Evolutionary conservation across 1,139 yeast species (phyloP), one percentile per base, ranked within the genome.

Genomic region (Candida sanyaensis): DNA sequence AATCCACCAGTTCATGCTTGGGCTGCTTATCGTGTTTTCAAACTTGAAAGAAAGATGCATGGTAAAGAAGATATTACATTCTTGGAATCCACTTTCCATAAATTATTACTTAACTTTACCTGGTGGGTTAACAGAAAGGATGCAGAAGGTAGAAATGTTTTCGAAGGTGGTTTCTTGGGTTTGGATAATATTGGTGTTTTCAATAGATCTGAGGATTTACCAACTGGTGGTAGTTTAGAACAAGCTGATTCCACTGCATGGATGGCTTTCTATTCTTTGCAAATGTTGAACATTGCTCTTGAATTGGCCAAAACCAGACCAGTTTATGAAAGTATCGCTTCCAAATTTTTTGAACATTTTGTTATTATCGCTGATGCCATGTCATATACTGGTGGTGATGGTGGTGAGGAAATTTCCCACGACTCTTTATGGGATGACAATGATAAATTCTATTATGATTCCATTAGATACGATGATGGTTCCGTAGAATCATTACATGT

Each of bases 41-140:
- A 92, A 68, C 81, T 91, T 57, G 97, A 92, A 69, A 78, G 96
- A 57, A 90, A 89, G 62, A 78, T 90, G 83, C 88, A 88, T 64
- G 93, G 95, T 11, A 72, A 77, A 28, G 91, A 86, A 58, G 98
- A 92, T 67, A 69, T 88, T 50, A 89, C 86, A 50, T 92, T 92
- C 64, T 78, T 92, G 67, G 98, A 92, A 66, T 77, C 93, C 30
- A 96, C 90, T 21, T 92, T 92, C 78, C 98, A 92, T 66, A 92
- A 92, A 65, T 78, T 92, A 58, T 71, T 92, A 64, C 75, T 92
- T 53, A 92, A 92, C 68, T 92, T 92, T 68, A 90, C 97, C 26
- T 92, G 98, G 98, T 92, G 98, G 98, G 97, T 92, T 50, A 92
- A 92, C 69, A 79, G 97, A 63, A 92, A 92, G 64, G 98, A 92